Base-by-base conservation (phyloP, 805 yeast genomes). In the Wickerhamomyces canadensis region DNA sequence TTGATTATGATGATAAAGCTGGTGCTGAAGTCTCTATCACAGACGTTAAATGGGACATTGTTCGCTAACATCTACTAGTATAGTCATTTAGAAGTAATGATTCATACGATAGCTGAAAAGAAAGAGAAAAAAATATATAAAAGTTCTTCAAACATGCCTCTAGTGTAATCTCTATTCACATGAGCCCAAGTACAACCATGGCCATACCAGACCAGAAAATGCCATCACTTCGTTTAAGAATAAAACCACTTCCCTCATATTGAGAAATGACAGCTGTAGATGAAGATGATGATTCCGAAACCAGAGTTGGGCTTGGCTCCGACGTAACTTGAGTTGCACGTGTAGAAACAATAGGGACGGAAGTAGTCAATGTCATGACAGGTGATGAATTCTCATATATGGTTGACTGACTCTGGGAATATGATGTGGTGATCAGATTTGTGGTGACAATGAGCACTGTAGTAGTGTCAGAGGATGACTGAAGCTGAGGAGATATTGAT, bases 1-100 rank as follows among this genome's bases (percentile, higher is more conserved):
- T 80, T 55, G 98, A 93, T 52, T 93, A 89, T 55, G 98, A 93
- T 57, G 98, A 93, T 39, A 75, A 78, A 47, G 80, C 83, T 7
- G 74, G 77, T 11, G 74, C 67, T 30, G 97, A 91, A 59, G 96
- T 88, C 15, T 76, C 89, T 17, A 72, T 93, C 13, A 78, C 84
- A 1, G 89, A 85, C 3, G 67, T 78, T n/a, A 54, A 61, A 31
- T 89, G 93, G 82, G 74, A 70, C 9, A 67, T 91, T 30, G 61
- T 67, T 8, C 57, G 54, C 35, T 44, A 45, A 10, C 45, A 16
- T n/a, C n/a, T n/a, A n/a, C n/a, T n/a, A n/a, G n/a, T n/a, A n/a
- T n/a, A n/a, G 6, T 8, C 5, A 4, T 5, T 17, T n/a, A 8
- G 13, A 6, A 6, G 6, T 14, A 6, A 14, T 27, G 15, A 8